Base-by-base conservation (phyloP, 768 basidiomycete species). In the Rhizopogon roseolus region DNA sequence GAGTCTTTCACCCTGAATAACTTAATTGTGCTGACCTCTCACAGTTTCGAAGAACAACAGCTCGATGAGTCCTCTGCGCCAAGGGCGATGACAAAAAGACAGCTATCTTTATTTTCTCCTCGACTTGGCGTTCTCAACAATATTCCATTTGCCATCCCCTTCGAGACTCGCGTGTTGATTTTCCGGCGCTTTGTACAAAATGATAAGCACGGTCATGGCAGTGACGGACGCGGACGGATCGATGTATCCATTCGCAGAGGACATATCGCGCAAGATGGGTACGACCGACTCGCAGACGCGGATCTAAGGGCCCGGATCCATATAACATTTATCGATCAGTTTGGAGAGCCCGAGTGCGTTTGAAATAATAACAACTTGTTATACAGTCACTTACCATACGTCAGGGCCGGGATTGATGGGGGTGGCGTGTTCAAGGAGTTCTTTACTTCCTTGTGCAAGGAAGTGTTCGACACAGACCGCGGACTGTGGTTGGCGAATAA, bases 371-470 rank as follows among this genome's bases (percentile, higher is more conserved):
- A 28, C 7, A 29, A 6, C 43, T n/a, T 34, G 41, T 16, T 7
- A 17, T 10, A n/a, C 7, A 17, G 40, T 27, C 49, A 11, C 45
- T 64, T 13, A 66, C 41, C 8, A 11, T 43, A 42, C 2, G 41
- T 14, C 11, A 90, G 89, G 67, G 85, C 87, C 16, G 96, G 95
- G 0, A 96, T 98, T 32, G 96, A 98, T 58, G 95, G 96, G 2
- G 95, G 97, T 2, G 97, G 97, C 0, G 86, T 98, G 5, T 98
- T 97, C 77, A 99, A 98, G 67, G 97, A 98, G 68, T 97, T 98
- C 61, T 81, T 98, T 63, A 99, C 94, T 2, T 91, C 88, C 13
- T 69, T 99, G 16, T 87, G 86, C 54, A 93, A 89, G 63, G 96
- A 98, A 66, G 96, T 90, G 0, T 98, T 99, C 57, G 93, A 99